Base-by-base conservation (phyloP, 495 filamentous ascomycete genomes). In the Penicillium samsonianum region DNA sequence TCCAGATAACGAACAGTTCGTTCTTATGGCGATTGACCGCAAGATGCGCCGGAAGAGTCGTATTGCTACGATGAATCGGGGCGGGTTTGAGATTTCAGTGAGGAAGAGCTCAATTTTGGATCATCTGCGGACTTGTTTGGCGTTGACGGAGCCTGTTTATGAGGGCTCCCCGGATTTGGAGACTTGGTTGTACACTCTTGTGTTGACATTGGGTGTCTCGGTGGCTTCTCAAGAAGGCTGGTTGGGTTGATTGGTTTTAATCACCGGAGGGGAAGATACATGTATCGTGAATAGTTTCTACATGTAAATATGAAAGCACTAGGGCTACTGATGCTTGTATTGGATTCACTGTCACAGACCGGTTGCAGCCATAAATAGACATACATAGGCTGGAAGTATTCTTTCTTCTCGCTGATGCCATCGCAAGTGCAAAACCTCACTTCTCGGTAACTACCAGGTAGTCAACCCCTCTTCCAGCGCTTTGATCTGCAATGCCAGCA, bases 401-500 rank as follows among this genome's bases (percentile, higher is more conserved):
- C 6, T n/a, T n/a, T n/a, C n/a, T n/a, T n/a, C n/a, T 38, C 4
- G 14, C n/a, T 5, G 12, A 37, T 16, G 14, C 12, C 12, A 1
- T 16, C 31, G 9, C 30, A 33, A 16, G 33, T 5, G 0, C 33
- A 37, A 17, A 4, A 28, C 22, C 4, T 2, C 35, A 11, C 12
- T 25, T 40, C n/a, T 4, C 17, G 4, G 14, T 9, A 53, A 3
- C 55, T 61, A 66, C 50, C 73, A 75, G 17, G 58, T 62, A 42
- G 55, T 70, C 50, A 83, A 31, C 0, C 82, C 85, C 58, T 79
- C 79, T 60, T 90, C 79, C 38, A 81, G 61, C 0, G 79, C 89
- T 70, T 88, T 88, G 42, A 92, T 88, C 78, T 92, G 89, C 70
- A 95, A 65, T 22, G 89, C 91, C 69, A 93, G 61, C 40, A 90